phyloP scores from a whole-genome alignment of 257 asterid species.

The Mentha longifolia region DNA sequence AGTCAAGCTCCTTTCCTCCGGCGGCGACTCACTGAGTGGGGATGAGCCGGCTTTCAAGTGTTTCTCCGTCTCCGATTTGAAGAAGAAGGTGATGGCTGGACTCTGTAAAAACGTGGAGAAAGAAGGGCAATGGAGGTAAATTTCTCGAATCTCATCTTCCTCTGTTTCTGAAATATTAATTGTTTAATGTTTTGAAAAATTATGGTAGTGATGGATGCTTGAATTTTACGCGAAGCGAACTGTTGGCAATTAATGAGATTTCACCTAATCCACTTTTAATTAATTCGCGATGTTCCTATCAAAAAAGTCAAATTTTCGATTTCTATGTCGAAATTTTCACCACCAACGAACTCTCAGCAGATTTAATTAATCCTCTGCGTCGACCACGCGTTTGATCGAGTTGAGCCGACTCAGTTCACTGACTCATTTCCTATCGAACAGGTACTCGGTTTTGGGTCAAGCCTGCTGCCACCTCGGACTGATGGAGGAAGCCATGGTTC shows the following conservation, averaged over 20 bases:
- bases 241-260: constrained; percentile 35
- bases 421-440: constrained; percentile 36
- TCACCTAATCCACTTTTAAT: constrained; percentile 31
- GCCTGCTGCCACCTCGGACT: constrained; percentile 94
- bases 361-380: neutral
- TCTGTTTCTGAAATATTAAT: neutral
- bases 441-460: constrained; percentile 86
- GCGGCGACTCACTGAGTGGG: constrained; percentile 40
- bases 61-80: constrained; percentile 80
- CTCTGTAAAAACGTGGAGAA: constrained; percentile 63
- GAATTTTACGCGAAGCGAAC: constrained; percentile 48
- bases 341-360: constrained; percentile 17
- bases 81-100: constrained; percentile 80
- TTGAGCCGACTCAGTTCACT: constrained; percentile 27
- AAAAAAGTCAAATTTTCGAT: constrained; percentile 39
- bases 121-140: constrained; percentile 92
- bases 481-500: constrained; percentile 95
- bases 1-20: constrained; percentile 71
- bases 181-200: constrained; percentile 11
- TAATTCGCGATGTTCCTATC: constrained; percentile 24
- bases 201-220: constrained; percentile 35
- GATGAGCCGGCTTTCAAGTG: constrained; percentile 66
- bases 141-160: constrained; percentile 2
- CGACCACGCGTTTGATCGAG: constrained; percentile 23
- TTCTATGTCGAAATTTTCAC: constrained; percentile 21